Conservation (phyloP, 2,329 filamentous ascomycete species). For the Macrophomina tecta region DNA sequence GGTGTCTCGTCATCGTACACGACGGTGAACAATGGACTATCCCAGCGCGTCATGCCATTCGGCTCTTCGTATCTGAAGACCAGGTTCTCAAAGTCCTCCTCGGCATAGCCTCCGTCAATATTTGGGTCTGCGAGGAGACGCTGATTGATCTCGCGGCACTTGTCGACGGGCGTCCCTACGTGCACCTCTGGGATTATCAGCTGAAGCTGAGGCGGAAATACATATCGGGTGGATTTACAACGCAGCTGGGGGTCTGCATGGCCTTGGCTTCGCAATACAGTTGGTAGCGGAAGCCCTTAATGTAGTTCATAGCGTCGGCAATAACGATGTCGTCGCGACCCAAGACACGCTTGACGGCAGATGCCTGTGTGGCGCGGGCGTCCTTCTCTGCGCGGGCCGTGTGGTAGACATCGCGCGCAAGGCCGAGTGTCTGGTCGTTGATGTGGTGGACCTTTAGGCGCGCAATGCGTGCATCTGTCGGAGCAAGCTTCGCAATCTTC, state of each 20-base stretch:
- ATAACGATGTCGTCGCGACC: constrained; percentile 77
- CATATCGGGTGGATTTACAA: constrained; percentile 57
- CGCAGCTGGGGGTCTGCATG: constrained; percentile 74
- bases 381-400: constrained; percentile 83
- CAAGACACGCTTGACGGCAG: constrained; percentile 77
- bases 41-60: constrained; percentile 84
- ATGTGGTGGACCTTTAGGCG: constrained; percentile 74
- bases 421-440: constrained; percentile 73
- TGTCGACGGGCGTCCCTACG: constrained; percentile 62
- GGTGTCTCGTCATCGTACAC: constrained; percentile 74
- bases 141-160: constrained; percentile 67
- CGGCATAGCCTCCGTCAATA: constrained; percentile 55
- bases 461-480: constrained; percentile 53
- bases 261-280: constrained; percentile 85
- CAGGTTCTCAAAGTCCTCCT: constrained; percentile 76
- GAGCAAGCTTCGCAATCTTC: constrained; percentile 57
- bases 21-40: constrained; percentile 80
- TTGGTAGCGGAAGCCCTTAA: constrained; percentile 89
- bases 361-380: constrained; percentile 76
- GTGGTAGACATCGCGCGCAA: constrained; percentile 74
- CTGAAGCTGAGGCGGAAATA: neutral
- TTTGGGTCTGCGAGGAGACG: constrained; percentile 53
- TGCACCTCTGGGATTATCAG: constrained; percentile 58
- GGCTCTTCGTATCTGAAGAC: constrained; percentile 86
- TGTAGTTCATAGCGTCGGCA: constrained; percentile 82